Percentiles rank a stretch among this genome's conserved stretches.
Conservation (phyloP, 73 alveolate species). For the Uronychia binucleata region DNA sequence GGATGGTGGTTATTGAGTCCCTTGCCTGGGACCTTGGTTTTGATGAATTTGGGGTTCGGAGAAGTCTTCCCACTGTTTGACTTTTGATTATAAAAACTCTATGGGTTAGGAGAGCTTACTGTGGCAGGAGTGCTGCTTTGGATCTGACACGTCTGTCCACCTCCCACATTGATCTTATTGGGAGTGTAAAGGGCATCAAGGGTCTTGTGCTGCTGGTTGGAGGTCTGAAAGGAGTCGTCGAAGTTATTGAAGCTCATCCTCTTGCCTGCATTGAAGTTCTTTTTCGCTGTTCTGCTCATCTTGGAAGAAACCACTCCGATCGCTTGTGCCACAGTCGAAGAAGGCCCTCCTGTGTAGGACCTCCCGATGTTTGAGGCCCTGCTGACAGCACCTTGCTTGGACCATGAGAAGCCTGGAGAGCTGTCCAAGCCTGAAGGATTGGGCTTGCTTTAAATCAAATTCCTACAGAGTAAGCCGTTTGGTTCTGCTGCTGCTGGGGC, state of each 20-base stretch:
- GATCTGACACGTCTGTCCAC: not conserved
- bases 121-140: constrained; percentile 1
- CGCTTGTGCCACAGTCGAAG: not conserved
- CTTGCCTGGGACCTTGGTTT: not conserved
- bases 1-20: not conserved
- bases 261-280: not conserved
- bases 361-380: not conserved
- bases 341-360: not conserved
- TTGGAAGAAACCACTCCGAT: not conserved
- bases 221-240: not conserved
- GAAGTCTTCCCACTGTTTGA: not conserved
- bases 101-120: not conserved
- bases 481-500: not conserved
- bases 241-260: not conserved
- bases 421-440: not conserved
- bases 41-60: not conserved
- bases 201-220: not conserved
- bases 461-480: not conserved
- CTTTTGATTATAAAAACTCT: not conserved
- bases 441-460: not conserved
- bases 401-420: not conserved
- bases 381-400: not conserved
- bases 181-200: not conserved
- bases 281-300: not conserved
- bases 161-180: not conserved